Conservation (phyloP, 306 rosid species). For the Prunus padus region DNA sequence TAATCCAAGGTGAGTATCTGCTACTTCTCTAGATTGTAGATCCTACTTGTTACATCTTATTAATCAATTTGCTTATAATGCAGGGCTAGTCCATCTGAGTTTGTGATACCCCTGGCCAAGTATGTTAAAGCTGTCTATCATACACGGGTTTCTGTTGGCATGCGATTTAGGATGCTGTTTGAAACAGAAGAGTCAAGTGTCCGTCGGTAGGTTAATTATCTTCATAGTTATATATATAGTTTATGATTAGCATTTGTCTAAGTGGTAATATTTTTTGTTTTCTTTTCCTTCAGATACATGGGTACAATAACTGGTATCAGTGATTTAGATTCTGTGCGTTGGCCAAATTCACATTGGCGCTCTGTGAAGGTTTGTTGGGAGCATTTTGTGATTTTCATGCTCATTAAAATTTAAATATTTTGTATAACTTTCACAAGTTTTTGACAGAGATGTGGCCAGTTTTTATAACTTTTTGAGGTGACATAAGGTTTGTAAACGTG, state of each 20-base stretch:
- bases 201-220: slow-evolving; percentile 46
- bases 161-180: slow-evolving; percentile 80
- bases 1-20: slow-evolving; percentile 54
- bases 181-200: slow-evolving; percentile 84
- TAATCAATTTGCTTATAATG: not conserved
- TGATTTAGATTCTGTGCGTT: slow-evolving; percentile 68
- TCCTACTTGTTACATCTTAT: slow-evolving; percentile 8
- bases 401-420: not conserved
- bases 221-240: not conserved
- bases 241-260: not conserved
- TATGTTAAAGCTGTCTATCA: slow-evolving; percentile 68
- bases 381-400: slow-evolving; percentile 21
- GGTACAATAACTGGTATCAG: slow-evolving; percentile 75
- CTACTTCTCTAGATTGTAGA: slow-evolving; percentile 5
- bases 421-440: not conserved
- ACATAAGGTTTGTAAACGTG: not conserved
- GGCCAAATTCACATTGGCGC: slow-evolving; percentile 80
- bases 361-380: slow-evolving; percentile 67
- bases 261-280: slow-evolving; percentile 14
- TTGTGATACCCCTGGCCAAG: slow-evolving; percentile 72
- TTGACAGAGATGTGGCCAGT: not conserved
- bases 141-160: slow-evolving; percentile 70
- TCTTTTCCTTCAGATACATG: slow-evolving; percentile 56
- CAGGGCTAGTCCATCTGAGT: slow-evolving; percentile 75
- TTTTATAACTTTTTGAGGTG: not conserved